A percentile compares a stretch with the other conserved stretches of the same genome.
Conservation (phyloP, 768 basidiomycete genomes). For the Tulasnella sp. region DNA sequence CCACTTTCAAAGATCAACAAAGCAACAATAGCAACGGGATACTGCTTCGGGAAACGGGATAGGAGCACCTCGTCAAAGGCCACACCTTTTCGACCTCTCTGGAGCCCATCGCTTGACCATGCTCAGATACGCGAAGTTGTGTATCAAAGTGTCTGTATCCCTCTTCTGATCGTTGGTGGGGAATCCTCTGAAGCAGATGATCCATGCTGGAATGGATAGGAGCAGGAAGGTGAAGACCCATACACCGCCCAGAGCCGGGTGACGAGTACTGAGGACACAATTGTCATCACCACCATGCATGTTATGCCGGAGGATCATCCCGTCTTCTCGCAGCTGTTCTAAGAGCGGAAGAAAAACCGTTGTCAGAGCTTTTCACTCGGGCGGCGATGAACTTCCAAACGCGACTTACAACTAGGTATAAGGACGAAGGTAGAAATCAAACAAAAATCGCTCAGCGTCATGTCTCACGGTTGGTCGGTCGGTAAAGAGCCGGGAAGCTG, state of each 20-base stretch:
- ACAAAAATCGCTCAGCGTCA: too few species aligned
- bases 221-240: neutral
- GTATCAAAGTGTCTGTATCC: neutral
- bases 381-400: neutral
- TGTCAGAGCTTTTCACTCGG: too few species aligned
- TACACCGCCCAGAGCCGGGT: conserved; percentile 5
- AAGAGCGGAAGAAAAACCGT: neutral
- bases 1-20: neutral
- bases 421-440: too few species aligned
- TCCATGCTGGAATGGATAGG: neutral
- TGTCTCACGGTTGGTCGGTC: neutral
- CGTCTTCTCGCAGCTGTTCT: neutral
- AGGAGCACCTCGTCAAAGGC: neutral
- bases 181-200: neutral
- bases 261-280: neutral
- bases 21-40: neutral
- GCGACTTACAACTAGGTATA: neutral
- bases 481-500: neutral
- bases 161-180: neutral
- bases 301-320: neutral
- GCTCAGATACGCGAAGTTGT: neutral
- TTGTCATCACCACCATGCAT: neutral
- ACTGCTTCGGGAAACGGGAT: neutral
- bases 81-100: neutral
- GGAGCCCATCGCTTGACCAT: neutral